A percentile compares a stretch with the other conserved stretches of the same genome.
These are phyloP conservation scores for Fusarium anguioides DNA, from an alignment of 2,329 filamentous ascomycete species.

Conservation along the genomic window DNA sequence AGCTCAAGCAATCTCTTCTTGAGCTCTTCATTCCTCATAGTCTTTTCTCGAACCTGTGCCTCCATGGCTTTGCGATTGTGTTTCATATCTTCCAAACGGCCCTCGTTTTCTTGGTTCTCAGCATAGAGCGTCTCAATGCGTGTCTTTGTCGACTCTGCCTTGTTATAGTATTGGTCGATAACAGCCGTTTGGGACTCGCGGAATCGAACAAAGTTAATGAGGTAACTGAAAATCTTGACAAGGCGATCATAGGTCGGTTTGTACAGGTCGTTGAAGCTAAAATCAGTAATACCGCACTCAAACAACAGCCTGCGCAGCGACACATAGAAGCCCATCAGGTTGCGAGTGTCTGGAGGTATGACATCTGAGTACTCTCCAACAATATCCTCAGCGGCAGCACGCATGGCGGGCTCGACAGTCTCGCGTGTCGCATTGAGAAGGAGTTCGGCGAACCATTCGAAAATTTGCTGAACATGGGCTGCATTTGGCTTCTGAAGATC, in stretches of 20 bases:
- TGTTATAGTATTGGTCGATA: constrained; percentile 95
- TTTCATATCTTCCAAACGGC: constrained; percentile 81
- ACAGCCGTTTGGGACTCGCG: constrained; percentile 89
- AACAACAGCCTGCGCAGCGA: constrained; percentile 81
- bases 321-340: constrained; percentile 95
- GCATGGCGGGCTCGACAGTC: constrained; percentile 94
- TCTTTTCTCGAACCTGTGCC: constrained; percentile 83
- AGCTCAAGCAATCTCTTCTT: constrained; percentile 85
- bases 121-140: constrained; percentile 87
- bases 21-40: constrained; percentile 85
- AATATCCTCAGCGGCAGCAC: constrained; percentile 87
- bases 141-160: constrained; percentile 84
- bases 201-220: constrained; percentile 99
- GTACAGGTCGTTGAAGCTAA: constrained; percentile 92
- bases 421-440: constrained; percentile 94
- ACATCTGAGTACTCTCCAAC: constrained; percentile 87
- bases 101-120: constrained; percentile 89
- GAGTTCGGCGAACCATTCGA: constrained; percentile 96
- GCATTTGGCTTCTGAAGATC: constrained; percentile 96
- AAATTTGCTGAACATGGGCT: constrained; percentile 94
- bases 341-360: constrained; percentile 87
- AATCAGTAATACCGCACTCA: constrained; percentile 93
- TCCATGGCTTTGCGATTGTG: constrained; percentile 84
- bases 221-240: constrained; percentile 94
- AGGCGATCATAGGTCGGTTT: constrained; percentile 90